Conservation (phyloP, 225 moss, liverwort and hornwort genomes). For the Takakia lepidozioides region DNA sequence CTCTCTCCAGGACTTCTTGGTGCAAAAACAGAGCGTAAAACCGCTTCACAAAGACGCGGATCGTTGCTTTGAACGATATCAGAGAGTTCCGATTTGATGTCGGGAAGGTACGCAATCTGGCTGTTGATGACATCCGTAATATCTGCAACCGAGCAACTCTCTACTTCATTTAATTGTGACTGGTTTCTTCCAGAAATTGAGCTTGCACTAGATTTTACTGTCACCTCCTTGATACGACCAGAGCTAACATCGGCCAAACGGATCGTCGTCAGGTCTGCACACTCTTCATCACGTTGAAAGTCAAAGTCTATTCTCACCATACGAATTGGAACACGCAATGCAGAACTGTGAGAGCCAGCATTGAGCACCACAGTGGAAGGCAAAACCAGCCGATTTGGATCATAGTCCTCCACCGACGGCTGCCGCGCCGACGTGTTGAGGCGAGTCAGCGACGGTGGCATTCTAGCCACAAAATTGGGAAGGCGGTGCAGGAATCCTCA, state of each 20-base stretch:
- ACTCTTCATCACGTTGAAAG: conserved; percentile 1
- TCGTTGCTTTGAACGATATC: conserved; percentile 12
- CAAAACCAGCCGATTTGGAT: conserved; percentile 7
- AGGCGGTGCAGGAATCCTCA: too few species aligned
- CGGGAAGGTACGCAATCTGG: conserved; percentile 13
- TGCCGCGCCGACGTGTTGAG: neutral
- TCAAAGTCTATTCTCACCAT: conserved; percentile 3
- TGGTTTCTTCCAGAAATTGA: neutral
- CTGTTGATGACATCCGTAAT: conserved; percentile 20
- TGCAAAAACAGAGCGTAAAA: conserved; percentile 29
- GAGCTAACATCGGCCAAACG: conserved; percentile 29
- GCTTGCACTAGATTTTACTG: conserved; percentile 8
- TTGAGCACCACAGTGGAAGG: conserved; percentile 10
- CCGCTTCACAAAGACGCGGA: conserved; percentile 29
- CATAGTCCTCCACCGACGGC: conserved; percentile 5
- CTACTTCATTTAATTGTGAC: conserved; percentile 1
- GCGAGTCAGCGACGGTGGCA: conserved; percentile 5
- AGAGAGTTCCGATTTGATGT: conserved; percentile 4
- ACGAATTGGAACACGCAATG: neutral
- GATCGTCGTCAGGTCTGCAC: conserved; percentile 11
- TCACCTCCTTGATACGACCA: conserved; percentile 34
- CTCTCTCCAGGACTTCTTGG: conserved; percentile 20
- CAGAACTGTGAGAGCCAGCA: conserved; percentile 4
- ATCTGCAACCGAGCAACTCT: conserved; percentile 17
- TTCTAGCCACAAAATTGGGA: too few species aligned